Evolutionary conservation across 768 basidiomycete species (phyloP), one percentile per base, ranked within the genome.

Genomic region (Tulasnella sp.): DNA sequence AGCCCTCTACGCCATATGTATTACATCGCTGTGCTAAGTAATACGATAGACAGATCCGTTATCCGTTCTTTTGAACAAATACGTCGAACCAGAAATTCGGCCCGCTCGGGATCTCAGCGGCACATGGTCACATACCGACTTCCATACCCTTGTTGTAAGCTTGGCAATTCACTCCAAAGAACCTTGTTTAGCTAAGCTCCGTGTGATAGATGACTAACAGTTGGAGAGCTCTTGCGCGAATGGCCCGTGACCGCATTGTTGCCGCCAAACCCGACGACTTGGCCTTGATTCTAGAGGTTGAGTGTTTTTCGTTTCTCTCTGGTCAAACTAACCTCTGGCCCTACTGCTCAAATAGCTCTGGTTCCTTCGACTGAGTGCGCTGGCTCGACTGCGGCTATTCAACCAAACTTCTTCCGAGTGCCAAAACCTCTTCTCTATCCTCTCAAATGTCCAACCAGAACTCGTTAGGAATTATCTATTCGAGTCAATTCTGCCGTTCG

Each of bases 381-480:
- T 90, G 25, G 77, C 86, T 39, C 80, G 86, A 15, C 73, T 90
- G 39, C 78, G 86, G 40, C 74, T 90, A 41, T 87, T 81, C 69
- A 88, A 88, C 62, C 86, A 90, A 62, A 80, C 80, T n/a, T 75
- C 83, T 1, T 83, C 83, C 20, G 86, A 90, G 66, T 82, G 81
- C 62, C 79, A 75, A 8, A 86, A 86, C 65, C 72, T 90, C 20
- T 89, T 84, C 63, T 66, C 74, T 15, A 79, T 80, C 22, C 74
- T 89, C 40, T 72, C 76, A 54, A 69, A 71, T 27, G 72, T 81
- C 39, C 72, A 76, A 49, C 72, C 78, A 1, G 56, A 63, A 0
- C 67, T 75, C 13, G 66, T 76, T 1, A 79, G 76, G 19, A 62
- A 65, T 37, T 78, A 76, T 61, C 69, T 86, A 39, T 77, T 82